Evolutionary conservation across 495 filamentous ascomycete genomes (phyloP).

Genomic region (Physcia stellaris): DNA sequence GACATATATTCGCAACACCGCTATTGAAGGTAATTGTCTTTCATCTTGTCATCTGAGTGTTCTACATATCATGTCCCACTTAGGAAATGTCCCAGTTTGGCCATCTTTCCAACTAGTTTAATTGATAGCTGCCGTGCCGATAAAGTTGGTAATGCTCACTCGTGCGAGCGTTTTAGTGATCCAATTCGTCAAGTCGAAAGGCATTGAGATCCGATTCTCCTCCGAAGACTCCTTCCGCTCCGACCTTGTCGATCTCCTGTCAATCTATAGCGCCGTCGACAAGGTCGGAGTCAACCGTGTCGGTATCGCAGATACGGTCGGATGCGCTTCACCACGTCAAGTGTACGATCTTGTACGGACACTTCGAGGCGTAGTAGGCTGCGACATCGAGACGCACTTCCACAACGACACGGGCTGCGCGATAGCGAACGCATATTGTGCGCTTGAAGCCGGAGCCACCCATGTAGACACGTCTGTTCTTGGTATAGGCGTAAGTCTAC

Average conservation of each 20-base stretch:
- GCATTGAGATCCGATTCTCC: constrained; percentile 70
- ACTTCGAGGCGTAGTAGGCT: constrained; percentile 35
- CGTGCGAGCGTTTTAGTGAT: constrained; percentile 77
- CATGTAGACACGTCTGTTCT: constrained; percentile 40
- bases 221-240: constrained; percentile 75
- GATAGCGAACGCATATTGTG: constrained; percentile 40
- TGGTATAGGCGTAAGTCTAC: constrained; percentile 41
- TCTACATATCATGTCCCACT: too few relatives aligned
- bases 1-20: constrained; percentile 77
- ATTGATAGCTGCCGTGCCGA: too few relatives aligned
- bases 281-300: constrained; percentile 72
- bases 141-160: too few relatives aligned
- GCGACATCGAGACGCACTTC: constrained; percentile 38
- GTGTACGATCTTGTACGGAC: constrained; percentile 78
- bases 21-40: too few relatives aligned
- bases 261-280: constrained; percentile 65
- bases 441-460: constrained; percentile 30
- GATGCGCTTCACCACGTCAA: constrained; percentile 61
- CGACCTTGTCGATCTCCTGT: constrained; percentile 64
- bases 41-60: too few relatives aligned
- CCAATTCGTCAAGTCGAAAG: constrained; percentile 80
- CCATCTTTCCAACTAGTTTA: too few relatives aligned
- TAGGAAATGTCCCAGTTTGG: too few relatives aligned
- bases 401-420: constrained; percentile 42
- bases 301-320: constrained; percentile 76